phyloP scores from a whole-genome alignment of 257 asterid species.

The Solanum habrochaites region DNA sequence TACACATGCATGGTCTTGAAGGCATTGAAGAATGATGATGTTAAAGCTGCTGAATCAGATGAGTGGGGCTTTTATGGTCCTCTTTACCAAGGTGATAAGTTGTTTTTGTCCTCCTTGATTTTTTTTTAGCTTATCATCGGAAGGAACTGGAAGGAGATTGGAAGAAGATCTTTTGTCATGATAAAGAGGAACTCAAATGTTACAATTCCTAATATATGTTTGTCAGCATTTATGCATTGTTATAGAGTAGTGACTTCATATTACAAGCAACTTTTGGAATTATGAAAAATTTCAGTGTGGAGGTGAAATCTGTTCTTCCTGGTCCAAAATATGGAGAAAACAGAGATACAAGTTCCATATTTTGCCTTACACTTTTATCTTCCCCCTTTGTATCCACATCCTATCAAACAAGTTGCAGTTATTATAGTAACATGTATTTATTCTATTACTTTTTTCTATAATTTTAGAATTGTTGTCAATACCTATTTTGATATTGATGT shows the following conservation, averaged over 20 bases:
- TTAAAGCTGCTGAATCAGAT: constrained; percentile 50
- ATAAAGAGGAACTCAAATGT: not conserved
- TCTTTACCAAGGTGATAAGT: constrained; percentile 44
- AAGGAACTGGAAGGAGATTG: not conserved
- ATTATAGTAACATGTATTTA: not conserved
- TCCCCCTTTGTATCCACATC: not conserved
- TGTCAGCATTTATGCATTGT: not conserved
- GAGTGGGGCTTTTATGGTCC: constrained; percentile 65
- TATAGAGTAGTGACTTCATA: not conserved
- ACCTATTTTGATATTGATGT: not conserved
- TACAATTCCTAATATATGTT: not conserved
- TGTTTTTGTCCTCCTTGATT: not conserved
- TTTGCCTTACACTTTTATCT: not conserved
- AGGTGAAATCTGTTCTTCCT: not conserved
- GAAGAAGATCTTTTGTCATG: not conserved
- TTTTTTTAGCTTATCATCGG: not conserved
- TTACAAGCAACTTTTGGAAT: not conserved
- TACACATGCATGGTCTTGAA: constrained; percentile 84
- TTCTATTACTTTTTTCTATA: not conserved
- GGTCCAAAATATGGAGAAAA: not conserved
- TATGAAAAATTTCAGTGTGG: not conserved
- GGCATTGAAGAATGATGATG: constrained; percentile 66
- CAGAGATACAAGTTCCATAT: not conserved
- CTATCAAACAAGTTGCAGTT: not conserved
- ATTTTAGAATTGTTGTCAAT: not conserved